Percentiles rank a stretch among this genome's conserved stretches.
These are phyloP conservation scores for Kazachstania sp. DNA, from an alignment of 1,139 yeast species.

Conservation along the genomic window DNA sequence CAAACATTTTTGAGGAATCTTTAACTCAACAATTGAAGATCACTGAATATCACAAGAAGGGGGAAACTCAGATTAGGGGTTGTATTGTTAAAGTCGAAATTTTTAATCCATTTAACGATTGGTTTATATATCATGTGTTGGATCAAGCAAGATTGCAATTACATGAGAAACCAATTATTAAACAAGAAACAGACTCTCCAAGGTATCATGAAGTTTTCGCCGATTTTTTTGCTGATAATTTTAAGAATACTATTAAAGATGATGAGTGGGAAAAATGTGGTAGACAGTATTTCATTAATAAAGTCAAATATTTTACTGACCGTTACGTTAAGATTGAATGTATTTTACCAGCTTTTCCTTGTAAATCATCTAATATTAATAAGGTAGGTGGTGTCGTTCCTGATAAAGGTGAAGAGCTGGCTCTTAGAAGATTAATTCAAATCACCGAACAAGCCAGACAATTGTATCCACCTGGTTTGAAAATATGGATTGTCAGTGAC, in stretches of 20 bases:
- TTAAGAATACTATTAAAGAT: conserved; percentile 40
- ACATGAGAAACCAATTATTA: conserved; percentile 8
- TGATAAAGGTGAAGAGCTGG: conserved; percentile 40
- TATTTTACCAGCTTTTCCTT: conserved; percentile 57
- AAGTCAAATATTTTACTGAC: conserved; percentile 42
- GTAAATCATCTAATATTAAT: conserved; percentile 48
- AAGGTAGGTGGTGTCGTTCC: conserved; percentile 47
- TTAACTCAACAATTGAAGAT: conserved; percentile 22
- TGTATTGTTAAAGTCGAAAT: conserved; percentile 28
- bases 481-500: conserved; percentile 51
- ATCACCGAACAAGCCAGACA: conserved; percentile 30
- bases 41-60: conserved; percentile 24
- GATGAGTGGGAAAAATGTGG: conserved; percentile 48
- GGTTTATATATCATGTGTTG: conserved; percentile 33
- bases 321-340: conserved; percentile 44
- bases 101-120: conserved; percentile 30
- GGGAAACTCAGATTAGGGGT: conserved; percentile 32
- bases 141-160: conserved; percentile 27
- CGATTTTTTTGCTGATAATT: conserved; percentile 35
- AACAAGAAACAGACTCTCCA: background rate
- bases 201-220: conserved; percentile 29
- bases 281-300: conserved; percentile 35
- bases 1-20: conserved; percentile 17
- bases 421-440: conserved; percentile 32
- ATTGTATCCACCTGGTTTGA: conserved; percentile 48